A percentile compares a stretch with the other conserved stretches of the same genome.
Conservation (phyloP, 495 filamentous ascomycete species). For the Apiosordaria backusii region DNA sequence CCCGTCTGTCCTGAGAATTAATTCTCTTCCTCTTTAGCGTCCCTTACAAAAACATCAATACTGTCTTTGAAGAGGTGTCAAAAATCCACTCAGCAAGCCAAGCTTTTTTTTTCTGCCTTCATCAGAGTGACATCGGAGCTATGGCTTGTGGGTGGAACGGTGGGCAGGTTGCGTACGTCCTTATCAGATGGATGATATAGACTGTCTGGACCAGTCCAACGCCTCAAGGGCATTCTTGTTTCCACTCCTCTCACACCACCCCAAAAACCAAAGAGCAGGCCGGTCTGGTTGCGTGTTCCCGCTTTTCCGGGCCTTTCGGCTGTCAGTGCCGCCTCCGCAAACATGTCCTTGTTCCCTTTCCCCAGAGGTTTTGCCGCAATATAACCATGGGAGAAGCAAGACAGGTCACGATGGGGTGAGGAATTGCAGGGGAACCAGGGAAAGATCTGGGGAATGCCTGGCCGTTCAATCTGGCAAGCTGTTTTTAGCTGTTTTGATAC, state of each 20-base stretch:
- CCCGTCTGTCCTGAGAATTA: too few relatives aligned
- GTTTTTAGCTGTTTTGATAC: not conserved
- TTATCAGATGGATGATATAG: slow-evolving; percentile 10
- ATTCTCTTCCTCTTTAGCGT: not conserved
- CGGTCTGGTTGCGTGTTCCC: not conserved
- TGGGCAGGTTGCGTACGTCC: slow-evolving; percentile 2
- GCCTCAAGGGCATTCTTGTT: not conserved
- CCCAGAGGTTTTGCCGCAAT: not conserved
- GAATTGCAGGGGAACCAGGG: not conserved
- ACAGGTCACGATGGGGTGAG: not conserved
- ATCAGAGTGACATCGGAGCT: not conserved
- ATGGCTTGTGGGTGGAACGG: not conserved
- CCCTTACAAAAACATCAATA: not conserved
- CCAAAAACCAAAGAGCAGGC: not conserved
- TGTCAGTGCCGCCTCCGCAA: slow-evolving; percentile 8
- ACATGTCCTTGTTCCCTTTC: not conserved
- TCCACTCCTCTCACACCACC: not conserved
- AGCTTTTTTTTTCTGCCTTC: not conserved
- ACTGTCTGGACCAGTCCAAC: slow-evolving; percentile 3
- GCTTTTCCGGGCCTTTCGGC: slow-evolving; percentile 10
- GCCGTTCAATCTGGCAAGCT: not conserved
- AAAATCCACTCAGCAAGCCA: not conserved
- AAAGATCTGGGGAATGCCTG: slow-evolving; percentile 7
- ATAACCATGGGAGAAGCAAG: slow-evolving; percentile 3
- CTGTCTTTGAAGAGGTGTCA: not conserved